Evolutionary conservation across 1,284 basidiomycete genomes (phyloP), one percentile per base, ranked within the genome.

Genomic region (Naganishia cerealis): DNA sequence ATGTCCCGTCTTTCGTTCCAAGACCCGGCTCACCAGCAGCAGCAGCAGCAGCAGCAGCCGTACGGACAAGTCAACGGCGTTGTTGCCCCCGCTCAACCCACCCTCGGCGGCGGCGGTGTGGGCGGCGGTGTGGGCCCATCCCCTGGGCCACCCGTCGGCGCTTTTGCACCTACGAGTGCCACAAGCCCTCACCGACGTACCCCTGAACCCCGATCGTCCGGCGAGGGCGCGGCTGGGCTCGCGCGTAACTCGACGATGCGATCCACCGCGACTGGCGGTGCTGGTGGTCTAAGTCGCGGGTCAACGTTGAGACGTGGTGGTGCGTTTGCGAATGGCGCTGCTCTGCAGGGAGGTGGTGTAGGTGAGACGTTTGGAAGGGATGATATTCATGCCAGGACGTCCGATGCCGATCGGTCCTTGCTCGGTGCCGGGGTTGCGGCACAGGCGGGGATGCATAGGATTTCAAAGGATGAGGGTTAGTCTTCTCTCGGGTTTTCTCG

Each of bases 371-470:
- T 50, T 29, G 63, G 67, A 16, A 16, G 70, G 39, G 70, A 68
- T 43, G 70, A 71, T 57, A 65, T 71, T 42, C 70, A 71, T 48
- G 62, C 65, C 56, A 39, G 70, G 40, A 71, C 67, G 46, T 26
- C 40, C 0, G 29, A 52, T 10, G 70, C 67, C n/a, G 67, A 67
- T 57, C 40, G 70, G 39, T 24, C 29, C 6, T 53, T 71, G 61
- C 57, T 68, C 36, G 63, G 59, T 24, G 62, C 62, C 0, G 63
- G 70, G 13, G 33, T 33, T n/a, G 59, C 66, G 2, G 70, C 67
- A n/a, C 42, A 26, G 33, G 67, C 67, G 26, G 57, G 55, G 43
- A 66, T 65, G 57, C 48, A 67, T n/a, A 71, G 53, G 63, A 71
- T 71, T 42, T 68, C 57, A 18, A 53, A 57, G 38, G 48, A 53